These are phyloP conservation scores for Barbarea vulgaris DNA, from an alignment of 345 rosid genomes.

Conservation along the genomic window DNA sequence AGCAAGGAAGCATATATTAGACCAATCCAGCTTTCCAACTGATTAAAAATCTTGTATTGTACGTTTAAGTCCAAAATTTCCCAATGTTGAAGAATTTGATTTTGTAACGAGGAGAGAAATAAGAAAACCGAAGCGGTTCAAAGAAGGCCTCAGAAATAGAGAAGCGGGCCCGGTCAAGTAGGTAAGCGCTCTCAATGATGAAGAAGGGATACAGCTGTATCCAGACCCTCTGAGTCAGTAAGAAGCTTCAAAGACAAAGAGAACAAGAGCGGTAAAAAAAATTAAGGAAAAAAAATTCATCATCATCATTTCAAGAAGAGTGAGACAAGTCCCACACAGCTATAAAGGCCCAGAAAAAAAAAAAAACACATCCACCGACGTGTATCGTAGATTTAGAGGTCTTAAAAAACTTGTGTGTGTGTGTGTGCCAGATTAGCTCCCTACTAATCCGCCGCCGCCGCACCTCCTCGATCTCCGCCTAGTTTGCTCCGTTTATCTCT, in stretches of 20 bases:
- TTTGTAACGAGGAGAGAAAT: background rate
- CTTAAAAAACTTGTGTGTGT: slow-evolving; percentile 11
- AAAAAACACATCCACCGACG: slow-evolving; percentile 37
- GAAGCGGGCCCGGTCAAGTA: slow-evolving; percentile 23
- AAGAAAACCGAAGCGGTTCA: background rate
- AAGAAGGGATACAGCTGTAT: slow-evolving; percentile 38
- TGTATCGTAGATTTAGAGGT: slow-evolving; percentile 27
- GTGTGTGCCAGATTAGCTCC: slow-evolving; percentile 37
- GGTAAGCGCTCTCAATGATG: slow-evolving; percentile 7
- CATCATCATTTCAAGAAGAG: background rate
- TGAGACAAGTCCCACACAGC: slow-evolving; percentile 21
- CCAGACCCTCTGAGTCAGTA: slow-evolving; percentile 37
- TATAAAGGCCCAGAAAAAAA: slow-evolving; percentile 36
- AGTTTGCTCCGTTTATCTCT: background rate
- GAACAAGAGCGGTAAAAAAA: slow-evolving; percentile 33
- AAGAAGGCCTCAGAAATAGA: background rate
- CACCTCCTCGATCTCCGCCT: slow-evolving; percentile 23
- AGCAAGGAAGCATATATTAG: background rate
- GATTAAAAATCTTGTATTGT: background rate
- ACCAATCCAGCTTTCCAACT: too few relatives aligned
- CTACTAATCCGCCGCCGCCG: slow-evolving; percentile 37
- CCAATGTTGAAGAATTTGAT: background rate
- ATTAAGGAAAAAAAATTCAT: background rate
- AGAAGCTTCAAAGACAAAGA: slow-evolving; percentile 24
- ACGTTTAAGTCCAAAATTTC: background rate